phyloP scores from a whole-genome alignment of 164 flowering plant species.

The Umbellularia californica region DNA sequence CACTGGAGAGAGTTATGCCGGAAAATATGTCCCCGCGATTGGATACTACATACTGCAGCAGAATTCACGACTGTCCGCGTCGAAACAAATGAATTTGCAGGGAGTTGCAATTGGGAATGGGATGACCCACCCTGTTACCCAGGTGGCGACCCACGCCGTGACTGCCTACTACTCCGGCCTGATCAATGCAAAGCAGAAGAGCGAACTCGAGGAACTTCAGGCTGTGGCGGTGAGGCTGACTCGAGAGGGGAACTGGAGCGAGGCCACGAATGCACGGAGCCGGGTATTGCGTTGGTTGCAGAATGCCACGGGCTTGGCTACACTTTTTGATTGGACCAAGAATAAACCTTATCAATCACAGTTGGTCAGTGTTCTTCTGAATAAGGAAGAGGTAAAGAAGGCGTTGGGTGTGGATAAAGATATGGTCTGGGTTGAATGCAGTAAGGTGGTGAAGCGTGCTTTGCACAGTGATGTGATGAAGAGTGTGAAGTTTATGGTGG shows the following conservation, averaged over 20 bases:
- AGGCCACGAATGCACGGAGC: conserved; percentile 21
- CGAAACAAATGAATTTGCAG: conserved; percentile 24
- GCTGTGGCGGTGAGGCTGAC: conserved; percentile 15
- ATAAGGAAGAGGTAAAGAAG: conserved; percentile 33
- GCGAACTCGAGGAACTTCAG: conserved; percentile 24
- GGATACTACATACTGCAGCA: conserved; percentile 50
- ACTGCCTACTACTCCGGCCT: conserved; percentile 54
- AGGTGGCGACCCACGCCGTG: conserved; percentile 57
- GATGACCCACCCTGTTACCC: conserved; percentile 61
- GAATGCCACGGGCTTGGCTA: conserved; percentile 26
- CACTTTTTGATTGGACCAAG: conserved; percentile 26
- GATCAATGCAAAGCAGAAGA: conserved; percentile 56
- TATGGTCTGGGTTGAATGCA: conserved; percentile 48
- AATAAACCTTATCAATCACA: conserved; percentile 35
- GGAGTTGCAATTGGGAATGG: conserved; percentile 78
- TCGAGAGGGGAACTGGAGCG: conserved; percentile 19
- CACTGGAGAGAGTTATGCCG: conserved; percentile 86
- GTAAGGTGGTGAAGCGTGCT: conserved; percentile 37
- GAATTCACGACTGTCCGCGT: conserved; percentile 6
- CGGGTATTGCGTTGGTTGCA: conserved; percentile 11
- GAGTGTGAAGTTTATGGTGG: conserved; percentile 66
- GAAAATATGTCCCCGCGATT: conserved; percentile 72
- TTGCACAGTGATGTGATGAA: conserved; percentile 83
- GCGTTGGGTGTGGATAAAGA: conserved; percentile 44
- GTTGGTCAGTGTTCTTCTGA: conserved; percentile 30